These are phyloP conservation scores for Elaeis oleifera DNA, from an alignment of 202 grass and related monocot species.

Conservation along the genomic window DNA sequence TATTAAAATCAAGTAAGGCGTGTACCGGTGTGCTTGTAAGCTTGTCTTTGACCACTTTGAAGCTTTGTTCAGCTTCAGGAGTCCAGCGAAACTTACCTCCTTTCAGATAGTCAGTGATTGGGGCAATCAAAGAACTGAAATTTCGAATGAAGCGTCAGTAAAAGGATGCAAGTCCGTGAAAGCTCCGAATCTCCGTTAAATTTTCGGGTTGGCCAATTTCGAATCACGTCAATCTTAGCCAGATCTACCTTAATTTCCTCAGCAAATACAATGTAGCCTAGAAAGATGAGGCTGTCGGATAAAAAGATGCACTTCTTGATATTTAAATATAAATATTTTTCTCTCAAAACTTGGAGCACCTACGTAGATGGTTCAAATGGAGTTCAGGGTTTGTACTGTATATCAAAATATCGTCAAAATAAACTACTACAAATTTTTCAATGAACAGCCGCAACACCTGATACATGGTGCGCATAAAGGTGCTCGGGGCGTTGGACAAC, in stretches of 20 bases:
- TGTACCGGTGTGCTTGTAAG: no score
- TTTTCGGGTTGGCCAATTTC: neutral
- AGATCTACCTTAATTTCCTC: neutral
- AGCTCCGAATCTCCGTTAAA: neutral
- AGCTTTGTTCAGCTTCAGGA: no score
- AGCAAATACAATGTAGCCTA: neutral
- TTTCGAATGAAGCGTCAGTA: slow-evolving; percentile 6
- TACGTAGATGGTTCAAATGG: neutral
- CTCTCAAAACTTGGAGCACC: neutral
- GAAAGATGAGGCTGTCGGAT: neutral
- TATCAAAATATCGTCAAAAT: neutral
- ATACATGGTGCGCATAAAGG: neutral
- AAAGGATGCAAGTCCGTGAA: slow-evolving; percentile 8
- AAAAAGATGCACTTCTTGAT: neutral
- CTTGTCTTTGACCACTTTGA: no score
- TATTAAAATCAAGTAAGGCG: no score
- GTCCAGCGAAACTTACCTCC: no score
- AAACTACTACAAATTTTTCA: neutral
- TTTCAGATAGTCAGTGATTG: no score
- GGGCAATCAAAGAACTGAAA: slow-evolving; percentile 2
- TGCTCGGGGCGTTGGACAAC: neutral
- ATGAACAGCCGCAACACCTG: neutral
- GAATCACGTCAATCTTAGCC: neutral
- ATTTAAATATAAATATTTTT: neutral
- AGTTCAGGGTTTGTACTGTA: neutral